Evolutionary conservation across 345 rosid genomes (phyloP).

Genomic region (Aquilaria sinensis): DNA sequence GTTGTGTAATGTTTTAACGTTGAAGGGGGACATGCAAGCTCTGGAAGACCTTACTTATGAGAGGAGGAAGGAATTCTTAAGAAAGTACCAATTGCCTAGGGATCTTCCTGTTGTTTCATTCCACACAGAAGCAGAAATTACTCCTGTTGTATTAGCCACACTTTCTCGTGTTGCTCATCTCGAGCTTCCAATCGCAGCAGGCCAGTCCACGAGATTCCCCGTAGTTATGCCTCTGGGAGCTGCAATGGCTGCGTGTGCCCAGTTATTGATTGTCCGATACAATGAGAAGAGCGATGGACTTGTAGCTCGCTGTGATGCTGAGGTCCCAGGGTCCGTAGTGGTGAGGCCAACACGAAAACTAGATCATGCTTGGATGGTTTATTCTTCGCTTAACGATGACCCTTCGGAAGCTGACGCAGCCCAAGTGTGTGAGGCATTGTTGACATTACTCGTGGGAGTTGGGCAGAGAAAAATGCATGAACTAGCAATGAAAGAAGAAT

Average conservation of each 20-base stretch:
- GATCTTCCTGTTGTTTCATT: conserved; percentile 85
- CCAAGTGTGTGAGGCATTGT: conserved; percentile 85
- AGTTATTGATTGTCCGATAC: conserved; percentile 70
- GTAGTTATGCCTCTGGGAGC: conserved; percentile 91
- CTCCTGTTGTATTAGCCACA: conserved; percentile 72
- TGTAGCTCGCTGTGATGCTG: conserved; percentile 81
- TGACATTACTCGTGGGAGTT: conserved; percentile 78
- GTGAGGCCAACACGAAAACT: conserved; percentile 72
- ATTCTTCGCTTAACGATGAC: conserved; percentile 69
- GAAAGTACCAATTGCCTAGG: conserved; percentile 58
- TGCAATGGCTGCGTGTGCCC: conserved; percentile 98
- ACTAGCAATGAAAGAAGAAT: conserved; percentile 25
- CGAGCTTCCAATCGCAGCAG: conserved; percentile 51
- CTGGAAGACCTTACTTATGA: conserved; percentile 91
- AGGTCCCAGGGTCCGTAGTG: conserved; percentile 92
- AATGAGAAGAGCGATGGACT: conserved; percentile 92
- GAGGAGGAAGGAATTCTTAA: conserved; percentile 78
- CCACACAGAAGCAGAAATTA: conserved; percentile 84
- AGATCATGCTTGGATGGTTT: conserved; percentile 99
- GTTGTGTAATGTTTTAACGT: neutral
- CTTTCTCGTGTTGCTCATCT: conserved; percentile 91
- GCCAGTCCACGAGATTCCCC: conserved; percentile 61
- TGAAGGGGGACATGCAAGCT: conserved; percentile 91
- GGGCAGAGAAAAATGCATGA: conserved; percentile 43
- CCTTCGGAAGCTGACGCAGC: conserved; percentile 71